Percentiles rank a stretch among this genome's conserved stretches.
Conservation (phyloP, 2,329 filamentous ascomycete genomes). For the Diplocarpon mali region DNA sequence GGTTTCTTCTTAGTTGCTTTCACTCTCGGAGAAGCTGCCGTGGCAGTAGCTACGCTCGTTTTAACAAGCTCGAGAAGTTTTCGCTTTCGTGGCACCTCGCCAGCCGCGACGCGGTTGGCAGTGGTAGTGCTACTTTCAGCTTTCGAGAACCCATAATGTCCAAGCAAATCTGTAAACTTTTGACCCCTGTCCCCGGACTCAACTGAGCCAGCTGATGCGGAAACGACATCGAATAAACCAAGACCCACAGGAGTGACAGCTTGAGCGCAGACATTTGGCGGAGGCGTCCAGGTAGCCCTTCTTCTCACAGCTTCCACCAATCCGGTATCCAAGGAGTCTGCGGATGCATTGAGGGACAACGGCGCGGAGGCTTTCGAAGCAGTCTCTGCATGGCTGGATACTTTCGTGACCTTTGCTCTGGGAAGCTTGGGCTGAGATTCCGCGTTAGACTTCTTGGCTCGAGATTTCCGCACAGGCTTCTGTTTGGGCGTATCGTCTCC, state of each 20-base stretch:
- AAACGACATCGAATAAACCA: neutral
- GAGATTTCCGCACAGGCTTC: conserved; percentile 18
- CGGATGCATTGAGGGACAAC: neutral
- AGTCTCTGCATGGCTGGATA: conserved; percentile 16
- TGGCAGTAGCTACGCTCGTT: conserved; percentile 22
- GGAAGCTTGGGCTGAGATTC: conserved; percentile 26
- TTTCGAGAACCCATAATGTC: conserved; percentile 31
- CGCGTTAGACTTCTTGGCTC: conserved; percentile 21
- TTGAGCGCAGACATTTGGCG: conserved; percentile 18
- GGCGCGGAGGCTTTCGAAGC: conserved; percentile 7
- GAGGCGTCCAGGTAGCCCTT: conserved; percentile 58
- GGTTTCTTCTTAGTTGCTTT: conserved; percentile 57
- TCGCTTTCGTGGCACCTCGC: conserved; percentile 36
- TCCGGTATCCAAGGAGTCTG: conserved; percentile 12
- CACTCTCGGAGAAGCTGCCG: conserved; percentile 32
- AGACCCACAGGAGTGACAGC: neutral
- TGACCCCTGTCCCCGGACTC: conserved; percentile 13
- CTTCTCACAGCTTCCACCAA: conserved; percentile 38
- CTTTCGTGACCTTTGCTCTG: conserved; percentile 28
- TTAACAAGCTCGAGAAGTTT: conserved; percentile 43
- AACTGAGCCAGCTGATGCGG: neutral
- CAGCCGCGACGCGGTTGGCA: conserved; percentile 7
- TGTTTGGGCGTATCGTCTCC: conserved; percentile 9
- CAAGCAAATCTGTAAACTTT: conserved; percentile 29
- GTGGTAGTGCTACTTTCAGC: conserved; percentile 8